These are phyloP conservation scores for Oenanthe sinensis DNA, from an alignment of 129 eudicot genomes.

Conservation along the genomic window DNA sequence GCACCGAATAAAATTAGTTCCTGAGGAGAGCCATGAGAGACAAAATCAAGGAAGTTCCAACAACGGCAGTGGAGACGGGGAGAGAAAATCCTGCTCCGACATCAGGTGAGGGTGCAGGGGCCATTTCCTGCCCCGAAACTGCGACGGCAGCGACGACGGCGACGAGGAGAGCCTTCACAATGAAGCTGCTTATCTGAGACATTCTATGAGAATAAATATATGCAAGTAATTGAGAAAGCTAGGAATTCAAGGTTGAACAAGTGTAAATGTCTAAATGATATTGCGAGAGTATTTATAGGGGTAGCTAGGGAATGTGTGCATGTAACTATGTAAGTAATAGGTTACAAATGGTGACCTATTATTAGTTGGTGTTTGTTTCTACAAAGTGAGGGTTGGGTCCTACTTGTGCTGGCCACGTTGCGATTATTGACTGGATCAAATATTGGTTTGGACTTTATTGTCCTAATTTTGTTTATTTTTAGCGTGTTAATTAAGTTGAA, in stretches of 20 bases:
- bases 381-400: neutral
- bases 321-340: neutral
- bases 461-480: too few relatives aligned
- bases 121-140: constrained; percentile 5
- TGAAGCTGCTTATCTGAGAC: constrained; percentile 10
- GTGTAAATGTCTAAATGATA: neutral
- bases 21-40: constrained; percentile 17
- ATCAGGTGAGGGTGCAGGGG: constrained; percentile 26
- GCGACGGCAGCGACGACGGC: neutral
- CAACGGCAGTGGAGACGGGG: constrained; percentile 16
- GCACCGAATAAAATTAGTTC: neutral
- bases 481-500: too few relatives aligned
- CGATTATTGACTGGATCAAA: neutral
- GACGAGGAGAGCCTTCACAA: constrained; percentile 7
- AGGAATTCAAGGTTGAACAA: neutral
- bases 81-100: constrained; percentile 29
- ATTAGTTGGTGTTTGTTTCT: neutral
- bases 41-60: constrained; percentile 17
- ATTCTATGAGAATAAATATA: neutral
- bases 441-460: neutral
- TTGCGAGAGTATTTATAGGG: constrained; percentile 2
- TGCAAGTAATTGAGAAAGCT: neutral
- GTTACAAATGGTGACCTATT: neutral
- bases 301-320: neutral
- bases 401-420: constrained; percentile 1